These are phyloP conservation scores for Tilletia caries DNA, from an alignment of 1,284 basidiomycete species.

Conservation along the genomic window DNA sequence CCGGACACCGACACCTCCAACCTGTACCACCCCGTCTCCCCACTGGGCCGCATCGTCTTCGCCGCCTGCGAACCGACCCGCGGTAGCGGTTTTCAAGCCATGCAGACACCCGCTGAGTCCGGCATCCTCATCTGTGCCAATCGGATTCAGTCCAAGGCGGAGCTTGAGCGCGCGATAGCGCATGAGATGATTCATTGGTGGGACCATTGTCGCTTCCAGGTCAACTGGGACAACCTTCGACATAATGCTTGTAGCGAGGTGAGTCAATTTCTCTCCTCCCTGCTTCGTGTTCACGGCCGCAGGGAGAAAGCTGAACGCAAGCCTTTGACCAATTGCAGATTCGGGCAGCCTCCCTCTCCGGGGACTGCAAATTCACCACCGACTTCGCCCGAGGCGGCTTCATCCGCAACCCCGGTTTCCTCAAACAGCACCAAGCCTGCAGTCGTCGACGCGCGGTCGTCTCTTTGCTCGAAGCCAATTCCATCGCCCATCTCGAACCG, in stretches of 20 bases:
- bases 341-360: constrained; percentile 85
- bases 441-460: constrained; percentile 80
- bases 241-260: constrained; percentile 97
- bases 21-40: neutral
- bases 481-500: constrained; percentile 61
- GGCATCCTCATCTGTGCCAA: constrained; percentile 48
- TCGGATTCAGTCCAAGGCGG: constrained; percentile 65
- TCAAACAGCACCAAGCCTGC: constrained; percentile 91
- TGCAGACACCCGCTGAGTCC: constrained; percentile 27
- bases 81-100: constrained; percentile 47
- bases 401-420: constrained; percentile 72
- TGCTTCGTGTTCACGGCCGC: neutral
- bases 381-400: constrained; percentile 61
- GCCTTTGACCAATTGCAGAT: constrained; percentile 63
- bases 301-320: neutral
- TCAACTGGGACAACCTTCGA: constrained; percentile 82
- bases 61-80: constrained; percentile 37
- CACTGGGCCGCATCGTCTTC: constrained; percentile 37
- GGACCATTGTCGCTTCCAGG: constrained; percentile 88
- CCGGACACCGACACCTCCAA: neutral
- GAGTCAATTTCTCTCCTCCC: constrained; percentile 44
- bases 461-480: constrained; percentile 63
- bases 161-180: constrained; percentile 86
- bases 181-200: constrained; percentile 97
- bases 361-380: constrained; percentile 80